Percentiles rank a stretch among this genome's conserved stretches.
phyloP scores from a whole-genome alignment of 768 basidiomycete species.

The Trametes elegans region DNA sequence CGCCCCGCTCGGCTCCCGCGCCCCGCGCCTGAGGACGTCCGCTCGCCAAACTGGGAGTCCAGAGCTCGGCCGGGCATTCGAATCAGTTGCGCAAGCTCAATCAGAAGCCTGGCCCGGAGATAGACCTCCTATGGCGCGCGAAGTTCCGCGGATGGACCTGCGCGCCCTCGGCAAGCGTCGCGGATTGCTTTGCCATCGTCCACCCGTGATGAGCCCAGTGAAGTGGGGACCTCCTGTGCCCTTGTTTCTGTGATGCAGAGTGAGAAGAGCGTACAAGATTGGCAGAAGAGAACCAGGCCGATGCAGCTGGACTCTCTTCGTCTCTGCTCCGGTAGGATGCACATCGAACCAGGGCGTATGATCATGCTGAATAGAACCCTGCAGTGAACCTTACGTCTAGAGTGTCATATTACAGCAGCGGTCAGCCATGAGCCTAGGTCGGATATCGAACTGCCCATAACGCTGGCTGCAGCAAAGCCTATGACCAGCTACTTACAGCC shows the following conservation, averaged over 20 bases:
- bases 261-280: conserved; percentile 6
- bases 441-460: no score
- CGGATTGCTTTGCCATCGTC: no score
- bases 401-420: background rate
- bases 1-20: background rate
- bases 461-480: no score
- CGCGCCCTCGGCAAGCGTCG: no score
- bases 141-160: no score
- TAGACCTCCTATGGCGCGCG: background rate
- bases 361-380: background rate
- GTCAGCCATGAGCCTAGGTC: no score
- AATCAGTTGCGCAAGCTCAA: conserved; percentile 12
- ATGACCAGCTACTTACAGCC: no score
- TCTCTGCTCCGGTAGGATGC: background rate
- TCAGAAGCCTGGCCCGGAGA: conserved; percentile 5
- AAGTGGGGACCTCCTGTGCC: background rate
- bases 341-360: background rate
- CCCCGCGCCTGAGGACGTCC: background rate
- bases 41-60: background rate
- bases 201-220: background rate
- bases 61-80: background rate
- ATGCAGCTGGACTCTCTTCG: background rate
- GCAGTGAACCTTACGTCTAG: conserved; percentile 1
- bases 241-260: background rate
- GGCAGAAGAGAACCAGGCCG: conserved; percentile 1